Base-by-base conservation (phyloP, 495 filamentous ascomycete species). In the Rusavskia elegans region DNA sequence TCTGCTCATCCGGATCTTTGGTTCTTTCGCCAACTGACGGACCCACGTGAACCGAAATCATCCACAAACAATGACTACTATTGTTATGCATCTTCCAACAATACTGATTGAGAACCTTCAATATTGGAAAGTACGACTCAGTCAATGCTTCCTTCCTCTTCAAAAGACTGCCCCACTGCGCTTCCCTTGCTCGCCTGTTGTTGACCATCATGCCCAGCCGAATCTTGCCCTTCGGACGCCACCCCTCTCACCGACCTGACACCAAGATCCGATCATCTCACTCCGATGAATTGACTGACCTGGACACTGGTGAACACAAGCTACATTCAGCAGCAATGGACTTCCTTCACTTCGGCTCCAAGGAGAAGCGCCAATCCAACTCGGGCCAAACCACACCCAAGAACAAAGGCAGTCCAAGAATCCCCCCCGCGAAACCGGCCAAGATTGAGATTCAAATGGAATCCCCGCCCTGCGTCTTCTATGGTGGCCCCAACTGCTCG, bases 381-480 rank as follows among this genome's bases (percentile, higher is more conserved):
- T 21, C 17, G 5, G 44, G 44, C 19, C 44, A 29, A 1, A 25
- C 44, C 6, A 46, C 44, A 1, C 44, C 44, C 17, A 46, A 46
- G 23, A 4, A 46, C 23, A 62, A 59, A 39, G 23, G 51, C 39
- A 57, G 54, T 17, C 59, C 59, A 13, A 52, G 50, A 20, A 38
- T 59, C 14, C 53, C 53, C 21, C 52, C 60, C 6, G 41, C 53
- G 23, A 64, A 71, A 39, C 63, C 71, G 0, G 78, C 79, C n/a
- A 79, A 77, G 46, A 64, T 95, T 49, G 76, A 81, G 23, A 79
- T 90, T 66, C 71, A 79, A 36, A 84, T 96, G 52, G 92, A 99
- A 69, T 94, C 87, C 2, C 87, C 92, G 0, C 92, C 92, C 1
- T 70, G 90, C 10, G 78, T 95, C 16, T 82, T 93, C 68, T 88